Conservation (phyloP, 345 rosid species). For the Angophora floribunda region DNA sequence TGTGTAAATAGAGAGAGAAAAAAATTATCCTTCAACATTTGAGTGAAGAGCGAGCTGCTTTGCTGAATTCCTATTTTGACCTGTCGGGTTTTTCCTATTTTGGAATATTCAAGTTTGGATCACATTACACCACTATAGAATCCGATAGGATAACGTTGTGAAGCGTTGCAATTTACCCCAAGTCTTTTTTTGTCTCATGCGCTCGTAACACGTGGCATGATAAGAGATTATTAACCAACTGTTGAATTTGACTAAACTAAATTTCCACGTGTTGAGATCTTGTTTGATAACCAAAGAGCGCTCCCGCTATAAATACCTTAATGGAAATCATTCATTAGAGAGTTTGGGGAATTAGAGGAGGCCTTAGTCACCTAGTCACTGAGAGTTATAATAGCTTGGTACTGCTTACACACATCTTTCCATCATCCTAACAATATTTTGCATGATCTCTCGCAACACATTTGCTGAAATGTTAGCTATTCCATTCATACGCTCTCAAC, state of each 20-base stretch:
- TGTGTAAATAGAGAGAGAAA: background rate
- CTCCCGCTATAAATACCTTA: background rate
- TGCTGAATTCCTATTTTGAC: background rate
- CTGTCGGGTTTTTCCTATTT: background rate
- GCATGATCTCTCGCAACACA: background rate
- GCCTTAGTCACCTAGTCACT: background rate
- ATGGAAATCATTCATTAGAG: background rate
- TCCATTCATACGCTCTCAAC: background rate
- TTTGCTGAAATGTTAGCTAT: background rate
- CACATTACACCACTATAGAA: background rate
- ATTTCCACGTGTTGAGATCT: background rate
- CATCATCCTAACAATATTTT: background rate
- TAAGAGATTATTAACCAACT: background rate
- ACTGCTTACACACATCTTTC: background rate
- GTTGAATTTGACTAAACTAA: background rate
- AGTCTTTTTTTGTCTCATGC: background rate
- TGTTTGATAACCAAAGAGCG: background rate
- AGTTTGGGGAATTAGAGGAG: background rate
- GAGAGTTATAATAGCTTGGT: background rate
- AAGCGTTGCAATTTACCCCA: background rate
- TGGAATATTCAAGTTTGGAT: background rate
- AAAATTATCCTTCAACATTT: background rate
- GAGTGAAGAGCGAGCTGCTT: background rate
- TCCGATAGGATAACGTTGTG: background rate
- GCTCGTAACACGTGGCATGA: background rate